Conservation (phyloP, 768 basidiomycete species). For the Amyloporia xantha region DNA sequence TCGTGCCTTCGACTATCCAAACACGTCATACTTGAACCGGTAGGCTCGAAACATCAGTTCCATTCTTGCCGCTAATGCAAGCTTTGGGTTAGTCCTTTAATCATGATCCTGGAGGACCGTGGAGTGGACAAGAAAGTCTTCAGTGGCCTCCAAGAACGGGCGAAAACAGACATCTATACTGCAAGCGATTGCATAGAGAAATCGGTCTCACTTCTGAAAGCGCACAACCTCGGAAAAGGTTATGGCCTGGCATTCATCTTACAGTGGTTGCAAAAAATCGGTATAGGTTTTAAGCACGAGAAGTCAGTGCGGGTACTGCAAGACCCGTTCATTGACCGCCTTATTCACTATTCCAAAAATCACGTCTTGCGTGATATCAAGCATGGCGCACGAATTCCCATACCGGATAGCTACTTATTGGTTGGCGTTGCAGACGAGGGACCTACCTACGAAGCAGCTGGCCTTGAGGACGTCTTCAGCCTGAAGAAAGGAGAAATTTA, state of each 20-base stretch:
- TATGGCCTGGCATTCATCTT: slow-evolving; percentile 50
- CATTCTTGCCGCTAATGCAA: not conserved
- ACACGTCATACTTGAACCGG: slow-evolving; percentile 67
- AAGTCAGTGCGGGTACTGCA: slow-evolving; percentile 4
- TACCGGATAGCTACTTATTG: slow-evolving; percentile 61
- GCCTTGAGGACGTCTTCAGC: slow-evolving; percentile 45
- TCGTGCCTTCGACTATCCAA: slow-evolving; percentile 52
- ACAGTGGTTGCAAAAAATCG: slow-evolving; percentile 34
- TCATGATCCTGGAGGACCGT: slow-evolving; percentile 76
- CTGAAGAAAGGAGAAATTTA: slow-evolving; percentile 59
- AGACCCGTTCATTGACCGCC: slow-evolving; percentile 20
- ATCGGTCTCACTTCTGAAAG: slow-evolving; percentile 43
- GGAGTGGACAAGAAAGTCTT: slow-evolving; percentile 56
- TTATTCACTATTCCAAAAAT: slow-evolving; percentile 38
- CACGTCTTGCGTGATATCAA: slow-evolving; percentile 73
- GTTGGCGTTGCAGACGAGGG: slow-evolving; percentile 85
- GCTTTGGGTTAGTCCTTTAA: slow-evolving; percentile 43
- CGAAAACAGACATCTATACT: slow-evolving; percentile 49
- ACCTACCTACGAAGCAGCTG: slow-evolving; percentile 46
- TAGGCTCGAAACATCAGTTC: no score
- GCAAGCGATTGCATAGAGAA: slow-evolving; percentile 50
- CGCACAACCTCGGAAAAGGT: slow-evolving; percentile 36
- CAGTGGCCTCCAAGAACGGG: slow-evolving; percentile 50
- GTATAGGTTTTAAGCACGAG: slow-evolving; percentile 16
- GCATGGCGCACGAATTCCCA: slow-evolving; percentile 64